phyloP scores from a whole-genome alignment of 805 yeast species.

The Pichia gijzeniarum region DNA sequence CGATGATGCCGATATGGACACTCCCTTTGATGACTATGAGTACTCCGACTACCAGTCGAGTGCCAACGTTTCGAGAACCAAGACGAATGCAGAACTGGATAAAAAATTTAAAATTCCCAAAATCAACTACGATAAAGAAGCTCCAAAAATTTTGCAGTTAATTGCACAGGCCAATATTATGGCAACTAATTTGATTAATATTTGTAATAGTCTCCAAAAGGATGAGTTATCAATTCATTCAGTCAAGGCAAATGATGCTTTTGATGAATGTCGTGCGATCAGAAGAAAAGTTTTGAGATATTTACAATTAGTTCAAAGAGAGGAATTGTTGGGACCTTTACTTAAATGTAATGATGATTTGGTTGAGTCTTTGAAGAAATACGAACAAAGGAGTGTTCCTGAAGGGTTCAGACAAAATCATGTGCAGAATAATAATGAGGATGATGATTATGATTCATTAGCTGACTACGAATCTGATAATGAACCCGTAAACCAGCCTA shows the following conservation, averaged over 20 bases:
- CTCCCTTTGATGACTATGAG: constrained; percentile 28
- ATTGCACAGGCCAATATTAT: constrained; percentile 73
- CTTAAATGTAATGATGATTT: constrained; percentile 88
- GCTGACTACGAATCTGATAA: constrained; percentile 33
- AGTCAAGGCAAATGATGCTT: constrained; percentile 51
- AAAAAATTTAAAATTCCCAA: constrained; percentile 56
- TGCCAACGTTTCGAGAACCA: constrained; percentile 6
- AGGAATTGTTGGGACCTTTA: constrained; percentile 81
- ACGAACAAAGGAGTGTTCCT: constrained; percentile 50
- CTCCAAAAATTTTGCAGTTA: constrained; percentile 59
- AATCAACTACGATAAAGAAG: constrained; percentile 62
- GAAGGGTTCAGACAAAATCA: constrained; percentile 19
- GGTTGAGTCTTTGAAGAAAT: constrained; percentile 62
- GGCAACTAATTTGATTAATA: constrained; percentile 63
- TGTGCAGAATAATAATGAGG: constrained; percentile 35
- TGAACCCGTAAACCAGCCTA: neutral
- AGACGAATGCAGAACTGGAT: constrained; percentile 34
- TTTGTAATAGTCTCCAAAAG: constrained; percentile 38
- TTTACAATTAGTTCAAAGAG: constrained; percentile 76
- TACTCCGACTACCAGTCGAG: constrained; percentile 14
- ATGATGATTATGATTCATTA: constrained; percentile 35
- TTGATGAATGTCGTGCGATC: constrained; percentile 66
- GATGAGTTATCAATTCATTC: constrained; percentile 60
- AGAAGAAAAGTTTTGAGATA: constrained; percentile 77
- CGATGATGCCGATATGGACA: constrained; percentile 43